Percentiles rank a stretch among this genome's conserved stretches.
phyloP scores from a whole-genome alignment of 345 rosid species.

The Adansonia digitata region DNA sequence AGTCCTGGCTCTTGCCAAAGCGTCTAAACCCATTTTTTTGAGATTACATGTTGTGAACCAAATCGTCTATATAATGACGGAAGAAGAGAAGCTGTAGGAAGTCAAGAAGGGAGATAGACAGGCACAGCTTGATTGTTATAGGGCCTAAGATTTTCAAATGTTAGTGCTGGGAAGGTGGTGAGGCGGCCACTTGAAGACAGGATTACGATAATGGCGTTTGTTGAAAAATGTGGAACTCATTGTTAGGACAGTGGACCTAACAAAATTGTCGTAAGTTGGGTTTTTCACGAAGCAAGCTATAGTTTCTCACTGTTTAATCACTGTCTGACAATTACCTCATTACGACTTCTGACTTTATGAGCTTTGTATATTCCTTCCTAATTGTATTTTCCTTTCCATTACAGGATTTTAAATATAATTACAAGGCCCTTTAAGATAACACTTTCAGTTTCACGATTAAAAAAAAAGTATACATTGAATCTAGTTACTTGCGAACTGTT shows the following conservation, averaged over 20 bases:
- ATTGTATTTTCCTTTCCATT: background rate
- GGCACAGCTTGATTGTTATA: background rate
- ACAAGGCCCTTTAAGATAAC: background rate
- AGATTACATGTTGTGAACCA: background rate
- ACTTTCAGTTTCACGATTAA: background rate
- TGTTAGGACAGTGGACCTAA: conserved; percentile 21
- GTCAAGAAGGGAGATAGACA: conserved; percentile 5
- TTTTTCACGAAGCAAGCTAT: conserved; percentile 14
- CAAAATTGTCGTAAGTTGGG: conserved; percentile 7
- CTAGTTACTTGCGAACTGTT: background rate
- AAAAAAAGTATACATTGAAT: too few relatives aligned
- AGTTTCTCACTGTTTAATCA: background rate
- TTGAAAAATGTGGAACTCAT: conserved; percentile 11
- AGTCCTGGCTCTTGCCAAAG: conserved; percentile 12
- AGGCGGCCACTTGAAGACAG: conserved; percentile 27
- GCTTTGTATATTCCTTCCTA: background rate
- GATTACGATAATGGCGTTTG: background rate
- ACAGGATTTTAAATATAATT: background rate
- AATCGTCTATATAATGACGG: background rate
- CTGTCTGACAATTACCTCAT: background rate
- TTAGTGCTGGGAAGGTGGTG: conserved; percentile 22
- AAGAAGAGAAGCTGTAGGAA: background rate
- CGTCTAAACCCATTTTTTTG: conserved; percentile 15
- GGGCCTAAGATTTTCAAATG: conserved; percentile 19
- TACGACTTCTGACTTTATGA: background rate